Base-by-base conservation (phyloP, 345 rosid genomes). In the Euphorbia tirucalli region DNA sequence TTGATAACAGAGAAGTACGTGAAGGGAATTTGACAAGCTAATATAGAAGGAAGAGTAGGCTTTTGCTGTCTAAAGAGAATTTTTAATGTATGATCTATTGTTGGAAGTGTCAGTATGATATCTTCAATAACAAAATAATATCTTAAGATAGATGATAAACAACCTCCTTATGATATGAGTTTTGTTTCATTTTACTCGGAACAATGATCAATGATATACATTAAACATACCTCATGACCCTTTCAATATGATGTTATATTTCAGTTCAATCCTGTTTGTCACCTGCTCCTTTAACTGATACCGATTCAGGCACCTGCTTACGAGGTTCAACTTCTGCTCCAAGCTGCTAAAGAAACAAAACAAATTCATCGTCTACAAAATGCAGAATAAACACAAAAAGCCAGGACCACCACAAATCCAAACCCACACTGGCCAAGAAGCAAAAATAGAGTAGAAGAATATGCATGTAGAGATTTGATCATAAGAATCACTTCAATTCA, bases 281-380 rank as follows among this genome's bases (percentile, higher is more conserved):
- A 46, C 59, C 66, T 59, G 19, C 41, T 59, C 27, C 65, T 43
- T 58, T 49, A 28, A 28, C 55, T 4, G 65, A 44, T 43, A 15
- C 35, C 30, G 73, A 41, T 19, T 30, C 57, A 28, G 70, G 58
- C 7, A 49, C 41, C 70, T 30, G 39, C 4, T 5, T 22, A 18
- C 43, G 43, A 19, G 30, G 58, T 59, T 70, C 66, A 28, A n/a
- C 46, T 70, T 60, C 74, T 28, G 66, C 58, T 2, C 65, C 74
- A 11, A 48, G n/a, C 58, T 25, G 65, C 46, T 30, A 70, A 46
- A 37, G 27, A n/a, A 46, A 59, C 11, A 70, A 18, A 7, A 11
- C 1, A 60, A 19, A 7, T 58, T 41, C 13, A 14, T 39, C 41
- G 15, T 9, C 11, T 6, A 24, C 22, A 8, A 10, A 22, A 13